Conservation (phyloP, 2,329 filamentous ascomycete species). For the Ciborinia camelliae region DNA sequence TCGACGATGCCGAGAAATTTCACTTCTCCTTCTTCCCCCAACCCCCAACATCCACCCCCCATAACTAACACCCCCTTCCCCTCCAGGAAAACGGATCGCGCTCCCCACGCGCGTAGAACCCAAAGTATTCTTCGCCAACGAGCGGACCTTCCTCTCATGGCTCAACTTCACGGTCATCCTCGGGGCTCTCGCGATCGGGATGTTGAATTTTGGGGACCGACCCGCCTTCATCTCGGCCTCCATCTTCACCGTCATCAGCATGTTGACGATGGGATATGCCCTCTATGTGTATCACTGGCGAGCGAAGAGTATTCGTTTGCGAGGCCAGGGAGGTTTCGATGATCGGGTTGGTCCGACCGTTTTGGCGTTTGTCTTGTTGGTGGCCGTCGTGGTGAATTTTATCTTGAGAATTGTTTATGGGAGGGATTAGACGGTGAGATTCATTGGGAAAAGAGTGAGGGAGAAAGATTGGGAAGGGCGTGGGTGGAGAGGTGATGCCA, state of each 20-base stretch:
- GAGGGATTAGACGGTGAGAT: conserved; percentile 16
- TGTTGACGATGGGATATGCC: conserved; percentile 94
- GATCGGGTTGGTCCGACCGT: conserved; percentile 93
- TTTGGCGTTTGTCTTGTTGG: conserved; percentile 77
- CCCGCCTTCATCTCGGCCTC: conserved; percentile 92
- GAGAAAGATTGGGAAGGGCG: neutral
- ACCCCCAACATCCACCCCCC: neutral
- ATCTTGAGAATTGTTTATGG: conserved; percentile 66
- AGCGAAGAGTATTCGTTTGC: conserved; percentile 83
- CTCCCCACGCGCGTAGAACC: conserved; percentile 97
- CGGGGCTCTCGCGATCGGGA: conserved; percentile 90
- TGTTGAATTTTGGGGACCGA: conserved; percentile 96
- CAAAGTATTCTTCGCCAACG: conserved; percentile 99
- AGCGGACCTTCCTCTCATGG: conserved; percentile 98
- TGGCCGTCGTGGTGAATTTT: conserved; percentile 95
- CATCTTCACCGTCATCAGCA: conserved; percentile 89
- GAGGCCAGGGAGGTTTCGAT: conserved; percentile 94
- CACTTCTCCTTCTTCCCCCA: neutral
- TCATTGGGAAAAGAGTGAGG: too few species aligned
- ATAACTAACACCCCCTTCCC: conserved; percentile 18
- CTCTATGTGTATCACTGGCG: conserved; percentile 96
- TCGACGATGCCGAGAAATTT: neutral
- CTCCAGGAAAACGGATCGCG: conserved; percentile 90
- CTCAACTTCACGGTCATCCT: conserved; percentile 99
- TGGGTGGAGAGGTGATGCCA: neutral